These are phyloP conservation scores for Steccherinum ochraceum DNA, from an alignment of 768 basidiomycete species.

Conservation along the genomic window DNA sequence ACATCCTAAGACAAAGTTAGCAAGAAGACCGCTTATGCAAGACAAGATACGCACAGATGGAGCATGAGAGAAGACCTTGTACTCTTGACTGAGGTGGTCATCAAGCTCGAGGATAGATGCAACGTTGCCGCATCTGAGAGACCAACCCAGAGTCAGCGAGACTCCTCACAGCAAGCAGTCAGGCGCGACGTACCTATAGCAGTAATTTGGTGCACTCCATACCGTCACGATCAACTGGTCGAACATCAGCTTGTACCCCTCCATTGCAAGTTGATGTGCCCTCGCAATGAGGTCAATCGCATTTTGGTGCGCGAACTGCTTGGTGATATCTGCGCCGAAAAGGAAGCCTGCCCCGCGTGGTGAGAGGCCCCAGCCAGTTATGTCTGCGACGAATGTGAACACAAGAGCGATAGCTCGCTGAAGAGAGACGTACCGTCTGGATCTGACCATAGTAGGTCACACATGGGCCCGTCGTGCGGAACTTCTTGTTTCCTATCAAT, in stretches of 20 bases:
- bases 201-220: conserved; percentile 98
- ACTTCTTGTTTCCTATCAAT: conserved; percentile 98
- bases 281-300: conserved; percentile 92
- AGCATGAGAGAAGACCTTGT: conserved; percentile 92
- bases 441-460: conserved; percentile 98
- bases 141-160: not conserved
- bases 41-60: conserved; percentile 46
- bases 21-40: not conserved
- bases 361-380: conserved; percentile 91
- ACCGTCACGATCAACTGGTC: conserved; percentile 93
- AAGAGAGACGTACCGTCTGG: conserved; percentile 68
- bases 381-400: conserved; percentile 45
- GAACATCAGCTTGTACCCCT: conserved; percentile 97
- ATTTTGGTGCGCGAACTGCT: conserved; percentile 85
- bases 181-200: conserved; percentile 77
- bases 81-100: conserved; percentile 88
- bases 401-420: not conserved
- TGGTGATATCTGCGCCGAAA: conserved; percentile 90
- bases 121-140: conserved; percentile 83
- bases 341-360: conserved; percentile 97
- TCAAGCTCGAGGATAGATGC: conserved; percentile 93
- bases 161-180: not conserved
- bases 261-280: conserved; percentile 97
- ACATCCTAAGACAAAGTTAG: conserved; percentile 51
- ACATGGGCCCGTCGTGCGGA: conserved; percentile 98